These are phyloP conservation scores for Rosa hybrid DNA, from an alignment of 331 rosid genomes.

Conservation along the genomic window DNA sequence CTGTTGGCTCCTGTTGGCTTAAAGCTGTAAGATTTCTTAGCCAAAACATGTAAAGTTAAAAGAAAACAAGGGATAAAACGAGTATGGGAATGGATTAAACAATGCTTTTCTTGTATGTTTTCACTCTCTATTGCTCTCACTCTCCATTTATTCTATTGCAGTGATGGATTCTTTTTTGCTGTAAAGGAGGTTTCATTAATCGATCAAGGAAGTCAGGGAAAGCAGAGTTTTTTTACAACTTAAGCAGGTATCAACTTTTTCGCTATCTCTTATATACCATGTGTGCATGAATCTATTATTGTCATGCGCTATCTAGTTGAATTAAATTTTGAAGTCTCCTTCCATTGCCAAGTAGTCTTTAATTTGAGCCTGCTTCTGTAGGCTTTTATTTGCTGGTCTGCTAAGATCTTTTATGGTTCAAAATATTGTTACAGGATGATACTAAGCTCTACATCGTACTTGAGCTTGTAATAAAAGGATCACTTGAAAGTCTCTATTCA, in stretches of 20 bases:
- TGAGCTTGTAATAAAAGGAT: constrained; percentile 87
- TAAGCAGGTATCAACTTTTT: no score
- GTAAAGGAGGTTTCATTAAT: constrained; percentile 68
- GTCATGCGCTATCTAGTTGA: no score
- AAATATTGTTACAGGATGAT: constrained; percentile 52
- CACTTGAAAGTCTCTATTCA: constrained; percentile 69
- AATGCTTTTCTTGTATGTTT: neutral
- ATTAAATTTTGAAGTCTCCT: no score
- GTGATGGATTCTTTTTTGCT: constrained; percentile 65
- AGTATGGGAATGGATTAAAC: neutral
- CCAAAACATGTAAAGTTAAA: no score
- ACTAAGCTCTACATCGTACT: constrained; percentile 79
- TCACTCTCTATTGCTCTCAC: neutral
- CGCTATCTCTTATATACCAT: no score
- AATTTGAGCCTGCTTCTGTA: no score
- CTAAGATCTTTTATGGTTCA: neutral
- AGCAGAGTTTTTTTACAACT: constrained; percentile 53
- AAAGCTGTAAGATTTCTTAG: no score
- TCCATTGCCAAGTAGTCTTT: no score
- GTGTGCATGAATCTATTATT: no score
- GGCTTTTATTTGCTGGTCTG: no score
- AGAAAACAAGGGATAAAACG: no score
- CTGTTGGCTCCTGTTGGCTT: no score
- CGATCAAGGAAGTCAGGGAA: constrained; percentile 62
- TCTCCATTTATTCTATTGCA: constrained; percentile 31